Evolutionary conservation across 495 filamentous ascomycete genomes (phyloP).

Genomic region (Daldinia decipiens): DNA sequence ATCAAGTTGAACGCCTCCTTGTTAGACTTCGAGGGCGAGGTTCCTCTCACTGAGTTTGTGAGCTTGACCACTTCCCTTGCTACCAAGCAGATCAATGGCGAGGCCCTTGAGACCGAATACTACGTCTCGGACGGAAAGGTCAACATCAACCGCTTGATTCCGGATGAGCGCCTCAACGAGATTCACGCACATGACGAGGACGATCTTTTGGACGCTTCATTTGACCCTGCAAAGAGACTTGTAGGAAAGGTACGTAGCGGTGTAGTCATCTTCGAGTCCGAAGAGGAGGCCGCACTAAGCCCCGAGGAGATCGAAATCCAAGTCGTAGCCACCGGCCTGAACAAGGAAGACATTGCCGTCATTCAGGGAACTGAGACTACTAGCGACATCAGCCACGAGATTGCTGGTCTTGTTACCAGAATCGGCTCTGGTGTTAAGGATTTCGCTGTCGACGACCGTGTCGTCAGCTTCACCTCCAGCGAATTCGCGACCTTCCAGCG

Average conservation of each 20-base stretch:
- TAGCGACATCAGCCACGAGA: conserved; percentile 41
- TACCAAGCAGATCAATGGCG: conserved; percentile 13
- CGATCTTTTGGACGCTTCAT: background rate
- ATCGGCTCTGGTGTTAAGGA: conserved; percentile 26
- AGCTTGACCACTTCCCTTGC: conserved; percentile 4
- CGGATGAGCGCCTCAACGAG: conserved; percentile 7
- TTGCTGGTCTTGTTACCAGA: conserved; percentile 32
- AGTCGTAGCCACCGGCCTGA: conserved; percentile 37
- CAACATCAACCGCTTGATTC: conserved; percentile 48
- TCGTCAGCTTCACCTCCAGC: conserved; percentile 34
- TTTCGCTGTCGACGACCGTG: conserved; percentile 20
- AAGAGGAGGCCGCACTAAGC: background rate
- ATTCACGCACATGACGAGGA: conserved; percentile 23
- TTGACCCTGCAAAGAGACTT: background rate
- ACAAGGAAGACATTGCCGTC: conserved; percentile 37
- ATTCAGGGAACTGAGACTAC: conserved; percentile 39
- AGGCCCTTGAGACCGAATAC: conserved; percentile 38
- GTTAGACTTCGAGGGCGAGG: conserved; percentile 49
- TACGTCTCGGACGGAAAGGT: conserved; percentile 38
- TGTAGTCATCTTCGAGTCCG: conserved; percentile 20
- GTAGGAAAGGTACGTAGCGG: conserved; percentile 18
- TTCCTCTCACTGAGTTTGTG: conserved; percentile 33
- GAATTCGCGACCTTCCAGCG: conserved; percentile 38
- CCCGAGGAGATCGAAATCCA: conserved; percentile 37
- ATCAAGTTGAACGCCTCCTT: conserved; percentile 37